Percentiles rank a stretch among this genome's conserved stretches.
phyloP scores from a whole-genome alignment of 441 rosid genomes.

The Syzygium syzygioides region DNA sequence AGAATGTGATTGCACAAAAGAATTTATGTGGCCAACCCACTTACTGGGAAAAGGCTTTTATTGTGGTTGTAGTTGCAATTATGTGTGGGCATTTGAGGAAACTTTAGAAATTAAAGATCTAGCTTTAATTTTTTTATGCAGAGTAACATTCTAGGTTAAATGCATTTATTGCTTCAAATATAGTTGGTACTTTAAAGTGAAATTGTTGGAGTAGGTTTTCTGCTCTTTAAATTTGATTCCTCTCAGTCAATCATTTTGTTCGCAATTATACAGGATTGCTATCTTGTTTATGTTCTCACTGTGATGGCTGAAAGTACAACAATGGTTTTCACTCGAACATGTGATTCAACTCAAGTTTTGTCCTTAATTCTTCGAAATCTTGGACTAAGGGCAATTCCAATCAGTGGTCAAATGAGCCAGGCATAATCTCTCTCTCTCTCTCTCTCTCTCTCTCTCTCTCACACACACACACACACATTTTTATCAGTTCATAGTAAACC shows the following conservation, averaged over 20 bases:
- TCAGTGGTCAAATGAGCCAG: constrained; percentile 98
- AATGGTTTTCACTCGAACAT: constrained; percentile 95
- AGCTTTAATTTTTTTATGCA: background rate
- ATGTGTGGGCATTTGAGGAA: background rate
- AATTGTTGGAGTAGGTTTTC: background rate
- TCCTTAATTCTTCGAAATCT: constrained; percentile 83
- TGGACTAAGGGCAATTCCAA: constrained; percentile 90
- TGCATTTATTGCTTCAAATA: background rate
- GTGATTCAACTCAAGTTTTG: constrained; percentile 76
- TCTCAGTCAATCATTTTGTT: background rate
- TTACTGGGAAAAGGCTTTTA: background rate
- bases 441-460: background rate
- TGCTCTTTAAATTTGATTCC: background rate
- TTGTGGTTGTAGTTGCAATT: background rate
- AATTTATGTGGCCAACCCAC: background rate
- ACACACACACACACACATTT: too few relatives aligned
- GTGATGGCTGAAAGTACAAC: constrained; percentile 71
- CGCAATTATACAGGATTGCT: constrained; percentile 62
- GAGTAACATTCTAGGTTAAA: background rate
- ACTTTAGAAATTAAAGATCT: background rate
- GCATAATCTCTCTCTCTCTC: constrained; percentile 17
- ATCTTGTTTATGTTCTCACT: constrained; percentile 82
- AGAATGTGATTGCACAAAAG: background rate
- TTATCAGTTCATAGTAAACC: background rate
- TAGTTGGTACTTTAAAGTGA: background rate